These are phyloP conservation scores for Diaporthe australafricana DNA, from an alignment of 2,329 filamentous ascomycete genomes.

Conservation along the genomic window DNA sequence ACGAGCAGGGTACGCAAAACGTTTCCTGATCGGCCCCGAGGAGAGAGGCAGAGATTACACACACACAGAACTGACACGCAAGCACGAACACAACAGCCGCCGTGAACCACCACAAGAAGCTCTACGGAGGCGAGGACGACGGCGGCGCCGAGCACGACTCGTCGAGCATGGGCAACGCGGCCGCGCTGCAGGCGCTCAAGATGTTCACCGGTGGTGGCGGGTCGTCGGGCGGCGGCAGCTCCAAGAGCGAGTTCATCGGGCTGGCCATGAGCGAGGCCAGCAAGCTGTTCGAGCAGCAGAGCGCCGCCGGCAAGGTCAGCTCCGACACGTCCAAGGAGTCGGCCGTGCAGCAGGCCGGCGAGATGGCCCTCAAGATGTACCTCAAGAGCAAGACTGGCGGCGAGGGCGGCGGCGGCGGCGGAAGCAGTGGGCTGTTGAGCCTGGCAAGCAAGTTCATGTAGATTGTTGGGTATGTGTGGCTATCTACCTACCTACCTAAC, in stretches of 20 bases:
- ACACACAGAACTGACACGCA: neutral
- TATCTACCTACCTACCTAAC: too few species aligned
- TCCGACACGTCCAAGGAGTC: constrained; percentile 80
- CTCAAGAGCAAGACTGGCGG: constrained; percentile 75
- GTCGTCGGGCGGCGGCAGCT: constrained; percentile 48
- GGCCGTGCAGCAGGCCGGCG: constrained; percentile 80
- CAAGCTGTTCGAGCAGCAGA: constrained; percentile 75
- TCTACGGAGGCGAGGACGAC: constrained; percentile 70
- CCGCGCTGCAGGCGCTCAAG: constrained; percentile 85
- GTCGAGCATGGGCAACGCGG: constrained; percentile 74
- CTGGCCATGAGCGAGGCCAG: constrained; percentile 90
- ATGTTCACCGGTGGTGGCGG: constrained; percentile 73
- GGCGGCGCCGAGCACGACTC: constrained; percentile 59
- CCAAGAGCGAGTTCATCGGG: constrained; percentile 83
- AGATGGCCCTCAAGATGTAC: constrained; percentile 93
- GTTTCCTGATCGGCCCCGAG: neutral
- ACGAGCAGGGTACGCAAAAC: constrained; percentile 59
- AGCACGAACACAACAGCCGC: constrained; percentile 60
- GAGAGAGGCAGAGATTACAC: neutral
- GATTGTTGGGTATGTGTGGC: neutral
- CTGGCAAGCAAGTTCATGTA: constrained; percentile 62
- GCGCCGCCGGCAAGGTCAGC: constrained; percentile 63
- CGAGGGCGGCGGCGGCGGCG: constrained; percentile 54
- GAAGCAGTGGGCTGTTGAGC: constrained; percentile 56
- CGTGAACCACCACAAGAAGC: constrained; percentile 79